phyloP scores from a whole-genome alignment of 1,284 basidiomycete species.

The Spongispora temasekensis region DNA sequence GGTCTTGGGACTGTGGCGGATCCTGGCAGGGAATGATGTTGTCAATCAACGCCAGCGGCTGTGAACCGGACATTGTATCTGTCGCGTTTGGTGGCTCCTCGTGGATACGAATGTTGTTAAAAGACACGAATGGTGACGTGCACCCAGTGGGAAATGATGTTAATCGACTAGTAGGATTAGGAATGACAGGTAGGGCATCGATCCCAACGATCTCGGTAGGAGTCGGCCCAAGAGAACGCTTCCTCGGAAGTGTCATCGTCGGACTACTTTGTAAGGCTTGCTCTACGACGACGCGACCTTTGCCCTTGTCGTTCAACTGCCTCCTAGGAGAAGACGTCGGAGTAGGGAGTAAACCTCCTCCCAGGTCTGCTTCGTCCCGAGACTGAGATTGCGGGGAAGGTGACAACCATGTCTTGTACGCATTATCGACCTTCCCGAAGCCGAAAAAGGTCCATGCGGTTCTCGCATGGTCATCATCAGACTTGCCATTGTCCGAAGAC shows the following conservation, averaged over 20 bases:
- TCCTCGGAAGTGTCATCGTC: neutral
- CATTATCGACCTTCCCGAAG: slow-evolving; percentile 17
- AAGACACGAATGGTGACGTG: slow-evolving; percentile 18
- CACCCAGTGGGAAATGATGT: slow-evolving; percentile 3
- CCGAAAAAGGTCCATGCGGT: slow-evolving; percentile 56
- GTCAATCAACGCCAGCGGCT: slow-evolving; percentile 19
- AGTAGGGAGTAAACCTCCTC: slow-evolving; percentile 19
- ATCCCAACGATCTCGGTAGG: slow-evolving; percentile 7
- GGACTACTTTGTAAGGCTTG: neutral
- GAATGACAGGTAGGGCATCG: no score
- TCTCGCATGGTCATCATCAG: slow-evolving; percentile 48
- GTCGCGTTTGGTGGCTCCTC: slow-evolving; percentile 1
- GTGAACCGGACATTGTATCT: neutral
- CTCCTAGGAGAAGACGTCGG: slow-evolving; percentile 29
- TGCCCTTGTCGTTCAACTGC: slow-evolving; percentile 2
- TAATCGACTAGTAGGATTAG: neutral
- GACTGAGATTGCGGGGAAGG: slow-evolving; percentile 17
- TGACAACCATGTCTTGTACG: slow-evolving; percentile 18
- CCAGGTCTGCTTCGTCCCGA: neutral
- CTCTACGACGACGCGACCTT: slow-evolving; percentile 8
- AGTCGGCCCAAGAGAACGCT: neutral
- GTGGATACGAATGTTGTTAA: neutral
- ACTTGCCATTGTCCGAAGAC: slow-evolving; percentile 45
- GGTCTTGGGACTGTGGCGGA: neutral
- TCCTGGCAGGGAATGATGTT: slow-evolving; percentile 14